These are phyloP conservation scores for Phytophthora fragariaefolia DNA, from an alignment of 352 stramenopile species.

Conservation along the genomic window DNA sequence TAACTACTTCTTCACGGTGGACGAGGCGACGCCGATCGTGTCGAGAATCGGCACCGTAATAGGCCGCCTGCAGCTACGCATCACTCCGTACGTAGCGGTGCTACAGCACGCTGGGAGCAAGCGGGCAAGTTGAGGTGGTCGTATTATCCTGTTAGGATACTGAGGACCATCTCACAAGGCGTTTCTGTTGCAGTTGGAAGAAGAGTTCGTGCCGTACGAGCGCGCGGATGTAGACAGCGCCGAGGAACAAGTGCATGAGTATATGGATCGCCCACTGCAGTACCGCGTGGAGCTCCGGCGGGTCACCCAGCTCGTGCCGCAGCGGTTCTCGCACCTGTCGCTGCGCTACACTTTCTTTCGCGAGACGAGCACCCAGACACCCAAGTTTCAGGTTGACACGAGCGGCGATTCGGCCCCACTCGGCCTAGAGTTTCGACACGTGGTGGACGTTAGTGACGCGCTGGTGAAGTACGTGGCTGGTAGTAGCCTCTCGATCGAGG, in stretches of 20 bases:
- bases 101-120: conserved; percentile 16
- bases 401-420: conserved; percentile 16
- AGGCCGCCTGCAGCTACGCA: conserved; percentile 47
- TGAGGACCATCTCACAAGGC: not conserved
- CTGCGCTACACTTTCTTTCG: conserved; percentile 59
- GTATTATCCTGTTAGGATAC: not conserved
- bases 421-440: conserved; percentile 37
- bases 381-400: conserved; percentile 22
- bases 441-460: conserved; percentile 57
- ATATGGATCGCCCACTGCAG: conserved; percentile 58
- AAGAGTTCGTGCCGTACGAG: conserved; percentile 47
- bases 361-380: conserved; percentile 40
- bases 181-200: conserved; percentile 14
- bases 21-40: conserved; percentile 56
- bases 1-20: conserved; percentile 67
- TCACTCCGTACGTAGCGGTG: conserved; percentile 46
- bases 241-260: conserved; percentile 62
- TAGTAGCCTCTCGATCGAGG: conserved; percentile 58
- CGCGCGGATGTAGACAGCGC: conserved; percentile 37
- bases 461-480: conserved; percentile 58
- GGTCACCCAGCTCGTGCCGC: conserved; percentile 33
- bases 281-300: conserved; percentile 45
- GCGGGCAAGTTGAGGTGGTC: conserved; percentile 39
- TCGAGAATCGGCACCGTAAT: conserved; percentile 56
- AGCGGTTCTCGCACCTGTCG: conserved; percentile 47